Evolutionary conservation across 495 filamentous ascomycete genomes (phyloP).

Genomic region (Penicillium egyptiacum): DNA sequence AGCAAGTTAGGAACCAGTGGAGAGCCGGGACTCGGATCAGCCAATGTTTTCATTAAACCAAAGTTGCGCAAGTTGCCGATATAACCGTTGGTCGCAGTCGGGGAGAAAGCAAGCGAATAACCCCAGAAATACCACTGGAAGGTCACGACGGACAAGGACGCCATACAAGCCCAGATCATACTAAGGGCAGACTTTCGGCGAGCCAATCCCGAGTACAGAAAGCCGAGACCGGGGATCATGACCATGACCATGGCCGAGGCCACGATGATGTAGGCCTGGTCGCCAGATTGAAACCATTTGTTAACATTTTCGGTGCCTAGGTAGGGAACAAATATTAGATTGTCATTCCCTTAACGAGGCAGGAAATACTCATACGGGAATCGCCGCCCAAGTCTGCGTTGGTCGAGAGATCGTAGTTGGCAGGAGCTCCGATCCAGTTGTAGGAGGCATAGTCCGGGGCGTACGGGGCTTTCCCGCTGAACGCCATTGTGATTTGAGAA

Average conservation of each 20-base stretch:
- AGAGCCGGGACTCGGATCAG: conserved; percentile 61
- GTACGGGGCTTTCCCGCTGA: conserved; percentile 35
- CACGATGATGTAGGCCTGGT: conserved; percentile 87
- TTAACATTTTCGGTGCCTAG: conserved; percentile 75
- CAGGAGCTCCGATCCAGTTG: conserved; percentile 77
- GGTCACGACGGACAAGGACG: conserved; percentile 60
- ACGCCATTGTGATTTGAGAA: conserved; percentile 20
- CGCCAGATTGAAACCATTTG: conserved; percentile 77
- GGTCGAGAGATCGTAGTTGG: conserved; percentile 69
- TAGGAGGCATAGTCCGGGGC: conserved; percentile 61
- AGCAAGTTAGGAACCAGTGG: conserved; percentile 63
- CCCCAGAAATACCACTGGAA: conserved; percentile 80
- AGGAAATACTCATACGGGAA: conserved; percentile 63
- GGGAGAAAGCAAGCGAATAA: conserved; percentile 68
- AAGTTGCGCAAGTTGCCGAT: conserved; percentile 68
- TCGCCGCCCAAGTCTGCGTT: conserved; percentile 70
- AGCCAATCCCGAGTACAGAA: conserved; percentile 65
- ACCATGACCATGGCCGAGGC: conserved; percentile 92
- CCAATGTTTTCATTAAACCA: conserved; percentile 63
- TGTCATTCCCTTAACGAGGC: not conserved
- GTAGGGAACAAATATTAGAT: not conserved
- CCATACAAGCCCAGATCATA: conserved; percentile 72
- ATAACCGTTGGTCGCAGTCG: conserved; percentile 61
- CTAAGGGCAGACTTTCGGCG: conserved; percentile 65
- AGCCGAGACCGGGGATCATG: conserved; percentile 78